A percentile compares a stretch with the other conserved stretches of the same genome.
Conservation (phyloP, 129 eudicot species). For the Gnaphalium uliginosum region DNA sequence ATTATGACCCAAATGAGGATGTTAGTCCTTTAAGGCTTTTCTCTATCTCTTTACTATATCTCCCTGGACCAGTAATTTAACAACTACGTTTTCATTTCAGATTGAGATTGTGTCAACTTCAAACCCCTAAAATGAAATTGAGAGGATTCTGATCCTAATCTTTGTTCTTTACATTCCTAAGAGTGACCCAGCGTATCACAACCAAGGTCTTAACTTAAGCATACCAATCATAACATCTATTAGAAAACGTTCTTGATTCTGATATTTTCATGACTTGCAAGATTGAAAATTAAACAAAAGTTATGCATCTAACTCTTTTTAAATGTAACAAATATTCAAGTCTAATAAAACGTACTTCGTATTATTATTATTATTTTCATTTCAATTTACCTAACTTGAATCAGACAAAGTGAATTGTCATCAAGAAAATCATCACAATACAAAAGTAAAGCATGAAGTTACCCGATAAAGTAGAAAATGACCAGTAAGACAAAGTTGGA, state of each 20-base stretch:
- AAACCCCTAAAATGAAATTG: not conserved
- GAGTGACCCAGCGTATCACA: not conserved
- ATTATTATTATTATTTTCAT: not conserved
- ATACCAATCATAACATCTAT: not conserved
- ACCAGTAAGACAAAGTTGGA: slow-evolving; percentile 21
- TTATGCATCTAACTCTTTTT: not conserved
- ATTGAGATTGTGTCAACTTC: too few relatives aligned
- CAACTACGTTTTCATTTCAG: too few relatives aligned
- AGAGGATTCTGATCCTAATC: not conserved
- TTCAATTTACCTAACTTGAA: not conserved
- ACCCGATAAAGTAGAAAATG: slow-evolving; percentile 27
- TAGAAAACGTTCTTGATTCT: not conserved
- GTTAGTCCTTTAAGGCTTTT: too few relatives aligned
- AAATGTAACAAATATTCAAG: not conserved
- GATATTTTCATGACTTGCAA: not conserved
- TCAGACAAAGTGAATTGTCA: not conserved
- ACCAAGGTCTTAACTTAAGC: not conserved
- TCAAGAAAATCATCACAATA: not conserved
- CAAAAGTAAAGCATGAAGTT: not conserved
- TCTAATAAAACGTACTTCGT: not conserved
- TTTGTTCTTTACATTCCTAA: not conserved
- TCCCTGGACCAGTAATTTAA: too few relatives aligned
- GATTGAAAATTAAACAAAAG: not conserved
- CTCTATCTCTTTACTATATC: too few relatives aligned
- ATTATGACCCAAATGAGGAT: not conserved